Conservation (phyloP, 1,284 basidiomycete species). For the Irpex sp. region DNA sequence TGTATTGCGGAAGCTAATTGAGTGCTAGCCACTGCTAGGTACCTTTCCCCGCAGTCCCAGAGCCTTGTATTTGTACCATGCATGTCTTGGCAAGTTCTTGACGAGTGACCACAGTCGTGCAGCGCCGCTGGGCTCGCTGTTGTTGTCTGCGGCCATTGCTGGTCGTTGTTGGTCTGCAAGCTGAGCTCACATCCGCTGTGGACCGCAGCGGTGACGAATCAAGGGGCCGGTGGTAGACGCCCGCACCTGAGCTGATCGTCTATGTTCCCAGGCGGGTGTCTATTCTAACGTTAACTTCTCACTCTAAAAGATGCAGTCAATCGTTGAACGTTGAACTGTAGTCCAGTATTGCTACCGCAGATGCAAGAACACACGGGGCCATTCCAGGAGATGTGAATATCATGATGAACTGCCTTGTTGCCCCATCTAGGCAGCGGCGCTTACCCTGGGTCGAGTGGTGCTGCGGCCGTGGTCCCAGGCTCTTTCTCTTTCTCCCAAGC, state of each 20-base stretch:
- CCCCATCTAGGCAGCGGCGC: not conserved
- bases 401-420: not conserved
- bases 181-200: not conserved
- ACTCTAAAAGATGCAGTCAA: no score
- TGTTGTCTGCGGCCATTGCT: not conserved
- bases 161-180: not conserved
- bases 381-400: not conserved
- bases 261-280: no score
- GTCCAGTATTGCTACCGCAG: not conserved
- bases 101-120: conserved; percentile 9
- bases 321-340: not conserved
- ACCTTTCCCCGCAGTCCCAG: conserved; percentile 17
- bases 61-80: conserved; percentile 15
- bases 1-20: not conserved
- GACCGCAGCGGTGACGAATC: not conserved
- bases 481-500: not conserved
- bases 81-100: conserved; percentile 11
- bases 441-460: not conserved
- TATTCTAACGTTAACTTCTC: no score
- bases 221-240: not conserved
- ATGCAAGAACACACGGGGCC: not conserved
- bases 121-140: not conserved
- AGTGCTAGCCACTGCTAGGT: conserved; percentile 7
- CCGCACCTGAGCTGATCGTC: not conserved
- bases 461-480: not conserved